A percentile compares a stretch with the other conserved stretches of the same genome.
These are phyloP conservation scores for Arthrobotrys musiformis DNA, from an alignment of 2,329 filamentous ascomycete species.

Conservation along the genomic window DNA sequence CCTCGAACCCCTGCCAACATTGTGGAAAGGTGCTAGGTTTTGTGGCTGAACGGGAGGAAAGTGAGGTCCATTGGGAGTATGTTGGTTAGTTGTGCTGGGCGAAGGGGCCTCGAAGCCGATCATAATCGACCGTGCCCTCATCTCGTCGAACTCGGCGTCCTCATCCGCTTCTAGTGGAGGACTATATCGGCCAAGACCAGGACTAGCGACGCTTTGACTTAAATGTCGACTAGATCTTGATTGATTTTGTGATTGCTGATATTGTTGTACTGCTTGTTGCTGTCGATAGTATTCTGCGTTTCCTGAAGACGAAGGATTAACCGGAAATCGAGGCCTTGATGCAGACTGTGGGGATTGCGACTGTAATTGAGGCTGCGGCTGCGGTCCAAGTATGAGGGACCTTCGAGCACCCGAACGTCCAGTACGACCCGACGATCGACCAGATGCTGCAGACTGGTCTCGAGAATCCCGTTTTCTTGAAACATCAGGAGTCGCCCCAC, in stretches of 20 bases:
- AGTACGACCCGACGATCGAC: constrained; percentile 24
- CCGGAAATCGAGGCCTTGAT: constrained; percentile 41
- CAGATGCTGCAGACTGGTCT: constrained; percentile 16
- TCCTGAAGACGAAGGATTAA: constrained; percentile 46
- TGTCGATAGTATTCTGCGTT: constrained; percentile 42
- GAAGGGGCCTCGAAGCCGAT: constrained; percentile 48
- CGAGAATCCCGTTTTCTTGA: constrained; percentile 42
- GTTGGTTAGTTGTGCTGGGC: constrained; percentile 13
- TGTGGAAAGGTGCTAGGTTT: constrained; percentile 56
- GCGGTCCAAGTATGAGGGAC: constrained; percentile 46
- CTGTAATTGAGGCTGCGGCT: constrained; percentile 44
- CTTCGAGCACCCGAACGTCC: constrained; percentile 43
- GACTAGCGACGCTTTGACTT: constrained; percentile 31
- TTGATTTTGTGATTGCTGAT: constrained; percentile 27
- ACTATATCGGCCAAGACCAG: constrained; percentile 50
- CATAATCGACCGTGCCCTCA: constrained; percentile 49
- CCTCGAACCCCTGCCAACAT: constrained; percentile 58
- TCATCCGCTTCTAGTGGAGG: constrained; percentile 52
- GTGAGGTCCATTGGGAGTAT: constrained; percentile 8
- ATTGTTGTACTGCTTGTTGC: constrained; percentile 35
- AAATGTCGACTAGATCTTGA: constrained; percentile 28
- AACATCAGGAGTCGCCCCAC: constrained; percentile 52
- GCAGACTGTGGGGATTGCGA: constrained; percentile 7
- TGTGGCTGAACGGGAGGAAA: constrained; percentile 59
- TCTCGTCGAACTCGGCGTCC: constrained; percentile 48